Evolutionary conservation across 108 stramenopile genomes (phyloP), one percentile per base, ranked within the genome.

Genomic region (Cyclotella sp.): DNA sequence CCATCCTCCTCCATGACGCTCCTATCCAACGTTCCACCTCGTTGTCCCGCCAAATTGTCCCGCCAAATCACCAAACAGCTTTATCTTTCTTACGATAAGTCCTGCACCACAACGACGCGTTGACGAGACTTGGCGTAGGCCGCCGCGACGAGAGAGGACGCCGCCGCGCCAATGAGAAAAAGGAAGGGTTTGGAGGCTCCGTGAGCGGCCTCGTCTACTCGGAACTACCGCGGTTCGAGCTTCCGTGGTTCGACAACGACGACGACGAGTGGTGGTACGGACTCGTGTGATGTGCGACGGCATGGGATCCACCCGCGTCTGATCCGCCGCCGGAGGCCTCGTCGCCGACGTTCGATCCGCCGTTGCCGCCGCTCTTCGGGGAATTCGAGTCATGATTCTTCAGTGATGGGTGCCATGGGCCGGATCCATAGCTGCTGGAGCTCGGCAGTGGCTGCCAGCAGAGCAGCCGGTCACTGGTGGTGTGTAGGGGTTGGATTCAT

Each of bases 1-100:
- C 34, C 34, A 39, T 61, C 60, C 24, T 57, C 55, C 4, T 61
- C 60, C 12, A 24, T 5, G 3, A 61, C 11, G 34, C 34, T 39
- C 13, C 30, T 34, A 14, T 61, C 60, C 3, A 61, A 34, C 2
- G 60, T 61, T 12, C 60, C 30, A 12, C 30, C 15, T 6, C 3
- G 5, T 13, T 34, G 13, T 16, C 60, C 60, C 3, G n/a, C n/a
- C n/a, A n/a, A n/a, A n/a, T n/a, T n/a, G n/a, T n/a, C n/a, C n/a
- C n/a, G 60, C 60, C 60, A 61, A 61, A 6, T 39, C 30, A 34
- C 60, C 60, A 39, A 61, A 61, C 30, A 61, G 1, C 60, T 61
- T 61, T 30, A 61, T 61, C 9, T 30, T 29, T 39, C 30, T 16
- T 2, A 0, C 34, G 8, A 61, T 1, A 1, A 30, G 11, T 61